These are phyloP conservation scores for Corymbia calophylla DNA, from an alignment of 441 rosid species.

Conservation along the genomic window DNA sequence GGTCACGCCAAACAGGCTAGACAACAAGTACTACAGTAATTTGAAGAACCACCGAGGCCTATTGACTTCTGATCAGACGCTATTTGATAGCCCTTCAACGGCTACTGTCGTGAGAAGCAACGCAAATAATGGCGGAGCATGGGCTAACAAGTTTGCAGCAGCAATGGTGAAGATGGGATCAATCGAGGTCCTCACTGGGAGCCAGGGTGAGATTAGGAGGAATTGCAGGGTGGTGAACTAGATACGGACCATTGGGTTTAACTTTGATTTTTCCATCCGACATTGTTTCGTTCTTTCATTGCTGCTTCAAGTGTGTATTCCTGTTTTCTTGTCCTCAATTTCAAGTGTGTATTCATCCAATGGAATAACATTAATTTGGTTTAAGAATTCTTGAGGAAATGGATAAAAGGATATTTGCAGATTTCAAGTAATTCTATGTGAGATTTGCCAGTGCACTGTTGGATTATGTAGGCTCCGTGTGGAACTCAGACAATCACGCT, in stretches of 20 bases:
- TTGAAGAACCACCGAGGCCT: neutral
- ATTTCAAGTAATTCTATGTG: neutral
- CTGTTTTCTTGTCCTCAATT: neutral
- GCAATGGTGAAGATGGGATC: neutral
- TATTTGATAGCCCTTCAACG: neutral
- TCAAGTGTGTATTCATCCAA: too few relatives aligned
- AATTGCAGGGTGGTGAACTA: neutral
- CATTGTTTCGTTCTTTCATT: neutral
- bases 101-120: neutral
- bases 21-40: neutral
- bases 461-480: too few relatives aligned
- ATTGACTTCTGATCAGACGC: neutral
- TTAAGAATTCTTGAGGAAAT: too few relatives aligned
- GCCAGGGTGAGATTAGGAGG: neutral
- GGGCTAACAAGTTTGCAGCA: neutral
- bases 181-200: neutral
- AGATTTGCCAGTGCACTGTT: too few relatives aligned
- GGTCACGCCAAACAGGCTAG: neutral
- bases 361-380: too few relatives aligned
- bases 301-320: neutral
- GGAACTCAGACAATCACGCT: neutral
- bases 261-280: neutral
- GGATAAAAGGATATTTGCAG: neutral
- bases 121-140: neutral
- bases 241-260: neutral